Evolutionary conservation across 2,329 filamentous ascomycete species (phyloP).

Genomic region (Ophiostoma perfectum): DNA sequence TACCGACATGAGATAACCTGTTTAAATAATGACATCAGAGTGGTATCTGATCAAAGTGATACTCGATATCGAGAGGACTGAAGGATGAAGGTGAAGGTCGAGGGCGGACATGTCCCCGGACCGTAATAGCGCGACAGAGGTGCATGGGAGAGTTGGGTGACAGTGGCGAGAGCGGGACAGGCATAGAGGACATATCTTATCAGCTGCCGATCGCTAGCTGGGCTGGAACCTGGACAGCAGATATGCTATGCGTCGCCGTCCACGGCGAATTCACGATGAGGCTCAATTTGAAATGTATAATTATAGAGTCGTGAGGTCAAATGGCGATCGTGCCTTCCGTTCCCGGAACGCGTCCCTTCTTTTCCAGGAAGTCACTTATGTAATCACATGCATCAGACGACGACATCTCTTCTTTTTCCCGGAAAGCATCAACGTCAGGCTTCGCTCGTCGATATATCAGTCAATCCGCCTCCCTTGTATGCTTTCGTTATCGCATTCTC

Average conservation of each 20-base stretch:
- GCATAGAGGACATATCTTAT: not conserved
- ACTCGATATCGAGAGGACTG: not conserved
- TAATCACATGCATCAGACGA: not conserved
- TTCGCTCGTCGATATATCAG: not conserved
- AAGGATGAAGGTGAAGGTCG: not conserved
- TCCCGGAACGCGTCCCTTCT: not conserved
- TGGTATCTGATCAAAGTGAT: not conserved
- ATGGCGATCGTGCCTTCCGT: constrained; percentile 8
- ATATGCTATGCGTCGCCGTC: not conserved
- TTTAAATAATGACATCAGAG: not conserved
- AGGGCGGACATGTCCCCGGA: not conserved
- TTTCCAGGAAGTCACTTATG: not conserved
- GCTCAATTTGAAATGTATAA: not conserved
- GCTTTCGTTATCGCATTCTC: not conserved
- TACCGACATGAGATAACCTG: not conserved
- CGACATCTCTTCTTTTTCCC: not conserved
- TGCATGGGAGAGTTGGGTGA: not conserved
- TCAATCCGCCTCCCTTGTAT: no score
- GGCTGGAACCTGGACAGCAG: not conserved
- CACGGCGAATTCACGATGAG: not conserved
- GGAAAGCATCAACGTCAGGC: not conserved
- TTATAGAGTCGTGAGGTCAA: not conserved
- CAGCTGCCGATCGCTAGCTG: not conserved
- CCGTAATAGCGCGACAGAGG: not conserved
- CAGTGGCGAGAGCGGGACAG: not conserved